Base-by-base conservation (phyloP, 129 eudicot genomes). In the Escallonia rubra region DNA sequence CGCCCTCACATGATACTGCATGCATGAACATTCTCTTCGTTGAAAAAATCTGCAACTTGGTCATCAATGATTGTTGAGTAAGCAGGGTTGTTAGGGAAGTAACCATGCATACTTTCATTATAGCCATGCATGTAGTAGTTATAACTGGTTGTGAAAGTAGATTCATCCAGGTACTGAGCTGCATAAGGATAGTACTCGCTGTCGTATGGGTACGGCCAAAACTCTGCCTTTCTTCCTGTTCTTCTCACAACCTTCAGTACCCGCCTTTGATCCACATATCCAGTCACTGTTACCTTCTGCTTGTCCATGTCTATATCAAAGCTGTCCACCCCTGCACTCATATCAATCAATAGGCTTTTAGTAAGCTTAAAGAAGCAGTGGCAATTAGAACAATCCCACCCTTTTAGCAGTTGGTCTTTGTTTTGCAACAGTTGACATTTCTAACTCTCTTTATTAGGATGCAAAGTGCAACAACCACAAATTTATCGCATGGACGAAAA, bases 201-300 rank as follows among this genome's bases (percentile, higher is more conserved):
- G 10, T 75, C 75, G 57, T 83, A 79, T 1, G 88, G 84, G 12
- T 57, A 69, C 10, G 85, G 81, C 85, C 88, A 83, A 48, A 75
- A 75, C 59, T 83, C 88, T 0, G 88, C 88, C 15, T 60, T 79
- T 46, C 76, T 79, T 69, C 88, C 88, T 4, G 68, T 75, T 72
- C 81, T 79, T 39, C 88, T 72, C 44, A 72, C 85, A 14, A 55
- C 53, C 64, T 83, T 79, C 16, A 83, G 73, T 8, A 83, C 85
- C 55, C 47, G 70, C 50, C 72, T 68, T 62, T 76, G 74, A 38
- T 79, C 82, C 4, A 76, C 54, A 1, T 72, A 76, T 13, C 88
- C 88, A 0, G 50, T 72, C 10, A 83, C 85, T 14, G 79, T 83
- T 2, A 83, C 88, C 56, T 79, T 83, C 13, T 79, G 85, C 67